Evolutionary conservation across 2,329 filamentous ascomycete species (phyloP), one percentile per base, ranked within the genome.

Genomic region (Talaromyces amestolkiae): DNA sequence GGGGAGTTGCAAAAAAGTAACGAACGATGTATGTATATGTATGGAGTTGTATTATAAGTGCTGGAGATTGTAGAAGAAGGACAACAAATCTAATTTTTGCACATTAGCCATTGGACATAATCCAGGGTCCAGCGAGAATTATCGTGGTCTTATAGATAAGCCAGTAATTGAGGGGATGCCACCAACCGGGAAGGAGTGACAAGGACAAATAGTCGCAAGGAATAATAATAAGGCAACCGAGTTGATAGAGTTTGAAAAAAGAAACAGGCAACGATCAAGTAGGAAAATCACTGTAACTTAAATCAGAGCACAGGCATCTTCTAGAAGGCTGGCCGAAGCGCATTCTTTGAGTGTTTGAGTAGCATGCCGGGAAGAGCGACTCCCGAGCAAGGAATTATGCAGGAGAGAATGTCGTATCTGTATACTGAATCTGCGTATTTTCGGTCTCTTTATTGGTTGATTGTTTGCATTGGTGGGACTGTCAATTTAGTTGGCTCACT

Each of bases 121-220:
- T 56, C 31, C 17, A 56, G 15, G 4, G 11, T 24, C 45, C 22
- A 19, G 24, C 19, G 45, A 49, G 51, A 22, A 13, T 56, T 37
- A 56, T 56, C 53, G 31, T 19, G 11, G 31, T 56, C n/a, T 15
- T 37, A 37, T 22, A 56, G 19, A 37, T 56, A 39, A 37, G 53
- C 33, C 53, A 39, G 10, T 7, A 53, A 33, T 39, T 24, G 53
- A 56, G 33, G 53, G 27, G 31, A 33, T 27, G 22, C 13, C 17
- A 53, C 49, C 27, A 53, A 54, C 51, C n/a, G 51, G 51, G 31
- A 54, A 54, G 51, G 53, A 56, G 53, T 56, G 31, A 56, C 53
- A 15, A 17, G 31, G 31, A 19, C n/a, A 31, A 54, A 11, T 19
- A 54, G 51, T 53, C 27, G 31, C 51, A 54, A 35, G 31, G 19